These are phyloP conservation scores for Colletotrichum sp. DNA, from an alignment of 2,329 filamentous ascomycete species.

Conservation along the genomic window DNA sequence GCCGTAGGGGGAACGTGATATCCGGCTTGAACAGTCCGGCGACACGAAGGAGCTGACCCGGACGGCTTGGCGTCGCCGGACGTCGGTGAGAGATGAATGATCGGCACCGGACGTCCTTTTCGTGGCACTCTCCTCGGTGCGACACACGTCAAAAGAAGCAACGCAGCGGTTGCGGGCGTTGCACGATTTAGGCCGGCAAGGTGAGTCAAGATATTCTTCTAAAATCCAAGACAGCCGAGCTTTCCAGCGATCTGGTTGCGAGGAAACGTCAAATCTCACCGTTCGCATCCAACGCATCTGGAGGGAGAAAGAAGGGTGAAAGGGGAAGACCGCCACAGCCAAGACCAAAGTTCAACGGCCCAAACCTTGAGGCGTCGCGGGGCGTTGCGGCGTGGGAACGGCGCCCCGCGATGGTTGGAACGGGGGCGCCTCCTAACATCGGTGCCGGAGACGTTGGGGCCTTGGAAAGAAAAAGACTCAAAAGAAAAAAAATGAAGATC, in stretches of 20 bases:
- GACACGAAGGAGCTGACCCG: not conserved
- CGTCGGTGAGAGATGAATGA: not conserved
- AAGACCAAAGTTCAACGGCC: not conserved
- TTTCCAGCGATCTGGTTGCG: not conserved
- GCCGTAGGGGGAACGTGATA: not conserved
- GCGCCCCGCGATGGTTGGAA: not conserved
- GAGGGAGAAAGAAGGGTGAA: not conserved
- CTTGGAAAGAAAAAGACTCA: not conserved
- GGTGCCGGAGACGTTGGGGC: not conserved
- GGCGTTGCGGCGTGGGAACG: not conserved
- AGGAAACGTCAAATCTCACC: not conserved
- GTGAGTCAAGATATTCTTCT: not conserved
- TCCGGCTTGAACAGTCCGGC: not conserved
- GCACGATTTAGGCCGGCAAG: rapidly evolving
- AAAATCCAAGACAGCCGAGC: not conserved
- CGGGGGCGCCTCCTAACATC: not conserved
- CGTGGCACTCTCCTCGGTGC: not conserved
- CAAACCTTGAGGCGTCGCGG: not conserved
- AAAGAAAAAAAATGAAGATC: not conserved
- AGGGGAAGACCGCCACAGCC: not conserved
- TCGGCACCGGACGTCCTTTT: not conserved
- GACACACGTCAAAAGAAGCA: not conserved
- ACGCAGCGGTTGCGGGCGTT: not conserved
- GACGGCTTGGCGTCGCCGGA: not conserved
- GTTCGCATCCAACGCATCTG: not conserved